Conservation (phyloP, 352 stramenopile genomes). For the Globisporangium nagaii region DNA sequence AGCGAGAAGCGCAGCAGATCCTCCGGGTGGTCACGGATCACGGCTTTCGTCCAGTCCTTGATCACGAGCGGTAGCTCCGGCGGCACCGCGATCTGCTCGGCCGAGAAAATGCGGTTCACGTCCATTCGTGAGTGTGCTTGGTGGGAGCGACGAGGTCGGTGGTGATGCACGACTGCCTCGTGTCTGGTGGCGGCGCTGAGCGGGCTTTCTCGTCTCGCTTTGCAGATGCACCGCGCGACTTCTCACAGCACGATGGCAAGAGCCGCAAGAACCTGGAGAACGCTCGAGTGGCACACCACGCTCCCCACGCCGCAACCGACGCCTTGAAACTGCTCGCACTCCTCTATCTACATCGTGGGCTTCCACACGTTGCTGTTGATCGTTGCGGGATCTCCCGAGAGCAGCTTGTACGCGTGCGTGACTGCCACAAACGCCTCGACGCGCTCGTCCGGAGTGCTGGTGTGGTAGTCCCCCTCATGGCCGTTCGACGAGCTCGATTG, state of each 20-base stretch:
- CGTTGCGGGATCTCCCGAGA: conserved; percentile 40
- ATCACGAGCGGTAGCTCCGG: conserved; percentile 81
- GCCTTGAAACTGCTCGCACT: not conserved
- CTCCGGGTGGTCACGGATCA: conserved; percentile 73
- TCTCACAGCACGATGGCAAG: not conserved
- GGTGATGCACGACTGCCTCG: not conserved
- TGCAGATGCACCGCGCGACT: not conserved
- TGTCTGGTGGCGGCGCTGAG: no score
- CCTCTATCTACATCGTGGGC: not conserved
- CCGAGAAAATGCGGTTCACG: conserved; percentile 90
- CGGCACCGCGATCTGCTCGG: conserved; percentile 88
- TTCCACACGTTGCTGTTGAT: conserved; percentile 33
- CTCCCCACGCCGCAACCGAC: not conserved
- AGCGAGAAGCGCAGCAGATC: conserved; percentile 82
- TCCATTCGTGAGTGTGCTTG: conserved; percentile 78
- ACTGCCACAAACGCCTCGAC: conserved; percentile 80
- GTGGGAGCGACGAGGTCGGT: no score
- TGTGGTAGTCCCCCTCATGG: conserved; percentile 10
- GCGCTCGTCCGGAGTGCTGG: conserved; percentile 29
- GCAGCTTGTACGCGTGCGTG: conserved; percentile 74
- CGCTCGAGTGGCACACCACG: not conserved
- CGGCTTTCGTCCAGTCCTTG: conserved; percentile 90
- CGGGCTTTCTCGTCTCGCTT: not conserved
- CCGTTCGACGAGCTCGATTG: not conserved
- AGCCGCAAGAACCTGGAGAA: not conserved